Evolutionary conservation across 345 rosid species (phyloP).

Genomic region (Rhizophora apiculata): DNA sequence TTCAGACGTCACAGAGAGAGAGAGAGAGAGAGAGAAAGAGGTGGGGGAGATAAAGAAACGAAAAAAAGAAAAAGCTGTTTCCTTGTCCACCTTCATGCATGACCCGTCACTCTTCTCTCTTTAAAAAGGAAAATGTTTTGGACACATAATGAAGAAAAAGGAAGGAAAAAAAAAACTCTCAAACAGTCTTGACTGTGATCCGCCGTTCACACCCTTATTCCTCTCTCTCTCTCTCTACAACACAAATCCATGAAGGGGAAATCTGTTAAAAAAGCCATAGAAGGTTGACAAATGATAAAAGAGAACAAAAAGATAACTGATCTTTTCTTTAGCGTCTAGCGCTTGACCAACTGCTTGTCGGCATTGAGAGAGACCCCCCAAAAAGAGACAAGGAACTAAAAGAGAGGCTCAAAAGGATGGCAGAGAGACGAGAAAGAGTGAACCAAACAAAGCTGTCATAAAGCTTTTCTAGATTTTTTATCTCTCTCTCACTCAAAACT

Average conservation of each 20-base stretch:
- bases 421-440: not conserved
- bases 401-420: slow-evolving; percentile 5
- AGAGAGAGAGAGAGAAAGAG: not conserved
- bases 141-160: not conserved
- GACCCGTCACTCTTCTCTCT: slow-evolving; percentile 14
- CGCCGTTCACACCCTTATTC: slow-evolving; percentile 7
- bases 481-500: slow-evolving; percentile 21
- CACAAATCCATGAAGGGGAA: not conserved
- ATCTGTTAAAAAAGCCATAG: slow-evolving; percentile 5
- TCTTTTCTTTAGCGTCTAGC: slow-evolving; percentile 6
- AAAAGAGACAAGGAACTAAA: slow-evolving; percentile 4
- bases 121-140: slow-evolving; percentile 11
- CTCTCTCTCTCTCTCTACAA: not conserved
- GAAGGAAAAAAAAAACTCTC: not conserved
- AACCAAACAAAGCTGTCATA: slow-evolving; percentile 10
- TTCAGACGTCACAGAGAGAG: no score
- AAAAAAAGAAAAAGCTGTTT: slow-evolving; percentile 8
- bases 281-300: slow-evolving; percentile 6
- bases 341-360: slow-evolving; percentile 45
- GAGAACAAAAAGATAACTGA: slow-evolving; percentile 17
- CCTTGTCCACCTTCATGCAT: slow-evolving; percentile 33
- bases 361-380: slow-evolving; percentile 22
- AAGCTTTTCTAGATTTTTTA: slow-evolving; percentile 7
- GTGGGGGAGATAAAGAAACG: not conserved
- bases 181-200: not conserved